Percentiles rank a stretch among this genome's conserved stretches.
Conservation (phyloP, 768 basidiomycete genomes). For the Mycena crocata region DNA sequence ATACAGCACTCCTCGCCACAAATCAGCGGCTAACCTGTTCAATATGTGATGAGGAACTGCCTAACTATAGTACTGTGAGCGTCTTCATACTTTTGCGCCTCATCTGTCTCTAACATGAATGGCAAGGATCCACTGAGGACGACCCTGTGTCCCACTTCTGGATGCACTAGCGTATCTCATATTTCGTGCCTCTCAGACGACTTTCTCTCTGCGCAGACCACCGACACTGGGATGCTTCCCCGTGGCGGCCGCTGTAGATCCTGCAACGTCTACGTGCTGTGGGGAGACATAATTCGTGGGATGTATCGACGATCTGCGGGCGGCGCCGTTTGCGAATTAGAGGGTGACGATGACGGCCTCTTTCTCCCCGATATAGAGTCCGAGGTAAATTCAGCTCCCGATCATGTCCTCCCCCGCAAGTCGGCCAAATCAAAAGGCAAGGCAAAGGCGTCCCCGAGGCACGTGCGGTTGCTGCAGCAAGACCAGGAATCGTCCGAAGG, state of each 20-base stretch:
- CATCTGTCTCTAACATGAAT: constrained; percentile 8
- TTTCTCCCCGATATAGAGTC: constrained; percentile 44
- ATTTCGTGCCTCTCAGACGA: constrained; percentile 64
- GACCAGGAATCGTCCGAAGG: constrained; percentile 34
- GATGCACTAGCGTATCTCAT: constrained; percentile 68
- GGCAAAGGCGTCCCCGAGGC: constrained; percentile 17
- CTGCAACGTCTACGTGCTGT: constrained; percentile 67
- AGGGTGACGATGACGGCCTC: constrained; percentile 47
- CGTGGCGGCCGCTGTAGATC: constrained; percentile 69
- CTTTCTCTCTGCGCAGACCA: constrained; percentile 50
- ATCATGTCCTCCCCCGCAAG: constrained; percentile 6
- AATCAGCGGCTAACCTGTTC: constrained; percentile 53
- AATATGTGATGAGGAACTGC: constrained; percentile 57
- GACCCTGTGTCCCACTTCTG: constrained; percentile 63
- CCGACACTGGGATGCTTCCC: constrained; percentile 57
- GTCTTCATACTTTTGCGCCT: constrained; percentile 16
- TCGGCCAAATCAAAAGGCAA: constrained; percentile 26
- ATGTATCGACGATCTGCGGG: constrained; percentile 64
- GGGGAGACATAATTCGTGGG: constrained; percentile 77
- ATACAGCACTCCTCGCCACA: constrained; percentile 53
- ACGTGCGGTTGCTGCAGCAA: neutral
- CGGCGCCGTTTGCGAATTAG: constrained; percentile 41
- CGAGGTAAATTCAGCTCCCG: constrained; percentile 23
- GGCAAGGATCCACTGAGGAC: constrained; percentile 61
- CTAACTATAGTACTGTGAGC: constrained; percentile 55